Evolutionary conservation across 805 yeast species (phyloP).

Genomic region (Pichia paraexigua): DNA sequence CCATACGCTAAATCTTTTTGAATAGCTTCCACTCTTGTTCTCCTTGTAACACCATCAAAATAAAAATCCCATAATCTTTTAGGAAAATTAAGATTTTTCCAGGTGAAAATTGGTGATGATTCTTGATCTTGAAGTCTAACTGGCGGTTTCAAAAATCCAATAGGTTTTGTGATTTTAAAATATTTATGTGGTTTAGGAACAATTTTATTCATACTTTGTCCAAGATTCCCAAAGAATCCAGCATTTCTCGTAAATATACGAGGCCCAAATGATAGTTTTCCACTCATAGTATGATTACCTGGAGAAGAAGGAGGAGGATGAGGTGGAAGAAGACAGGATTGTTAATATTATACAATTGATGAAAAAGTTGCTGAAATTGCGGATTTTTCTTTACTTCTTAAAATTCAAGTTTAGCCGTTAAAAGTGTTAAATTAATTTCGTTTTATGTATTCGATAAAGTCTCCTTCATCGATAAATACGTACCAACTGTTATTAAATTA

Average conservation of each 20-base stretch:
- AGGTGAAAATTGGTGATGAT: slow-evolving; percentile 18
- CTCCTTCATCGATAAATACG: background rate
- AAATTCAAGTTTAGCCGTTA: too few relatives aligned
- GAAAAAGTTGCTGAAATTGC: background rate
- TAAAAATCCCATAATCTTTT: slow-evolving; percentile 28
- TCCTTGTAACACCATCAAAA: slow-evolving; percentile 30
- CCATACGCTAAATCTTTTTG: slow-evolving; percentile 60
- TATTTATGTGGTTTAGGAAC: slow-evolving; percentile 29
- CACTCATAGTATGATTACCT: slow-evolving; percentile 3
- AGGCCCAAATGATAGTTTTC: background rate
- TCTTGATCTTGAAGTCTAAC: slow-evolving; percentile 16
- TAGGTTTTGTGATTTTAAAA: slow-evolving; percentile 27
- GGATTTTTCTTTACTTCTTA: background rate
- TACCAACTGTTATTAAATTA: background rate
- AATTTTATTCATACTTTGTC: slow-evolving; percentile 24
- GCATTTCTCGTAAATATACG: slow-evolving; percentile 15
- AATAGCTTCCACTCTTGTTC: slow-evolving; percentile 29
- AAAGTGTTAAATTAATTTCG: too few relatives aligned
- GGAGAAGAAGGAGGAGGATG: background rate
- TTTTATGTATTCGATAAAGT: too few relatives aligned
- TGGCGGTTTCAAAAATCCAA: slow-evolving; percentile 26
- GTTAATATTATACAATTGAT: background rate
- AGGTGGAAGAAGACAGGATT: too few relatives aligned
- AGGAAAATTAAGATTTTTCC: slow-evolving; percentile 24
- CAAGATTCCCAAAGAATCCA: slow-evolving; percentile 27